These are phyloP conservation scores for Ustulina deusta DNA, from an alignment of 2,329 filamentous ascomycete genomes.

Conservation along the genomic window DNA sequence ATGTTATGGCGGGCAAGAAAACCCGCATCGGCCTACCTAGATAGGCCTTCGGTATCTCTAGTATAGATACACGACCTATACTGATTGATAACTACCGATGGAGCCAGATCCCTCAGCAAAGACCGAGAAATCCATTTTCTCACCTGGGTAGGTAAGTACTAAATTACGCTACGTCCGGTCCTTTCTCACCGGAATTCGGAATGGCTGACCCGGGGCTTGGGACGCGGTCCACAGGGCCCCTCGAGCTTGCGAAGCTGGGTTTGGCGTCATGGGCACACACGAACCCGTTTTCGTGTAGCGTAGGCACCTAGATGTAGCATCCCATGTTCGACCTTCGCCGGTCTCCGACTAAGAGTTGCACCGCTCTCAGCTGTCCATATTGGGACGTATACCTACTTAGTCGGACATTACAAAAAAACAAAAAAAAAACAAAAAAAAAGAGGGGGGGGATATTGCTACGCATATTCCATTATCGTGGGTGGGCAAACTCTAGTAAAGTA, in stretches of 20 bases:
- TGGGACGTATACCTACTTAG: too few species aligned
- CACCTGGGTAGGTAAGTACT: not conserved
- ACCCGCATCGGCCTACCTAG: constrained; percentile 19
- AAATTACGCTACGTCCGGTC: constrained; percentile 12
- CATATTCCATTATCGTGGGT: constrained; percentile 6
- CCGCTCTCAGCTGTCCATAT: not conserved
- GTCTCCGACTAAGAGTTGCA: constrained; percentile 36
- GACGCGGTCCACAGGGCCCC: constrained; percentile 26
- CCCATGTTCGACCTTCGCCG: constrained; percentile 19
- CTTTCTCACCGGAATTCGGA: constrained; percentile 35
- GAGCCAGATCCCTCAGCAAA: constrained; percentile 11
- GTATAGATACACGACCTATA: not conserved
- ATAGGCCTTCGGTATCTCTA: constrained; percentile 5
- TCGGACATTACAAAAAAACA: too few species aligned
- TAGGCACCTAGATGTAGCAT: constrained; percentile 18
- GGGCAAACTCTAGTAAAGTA: not conserved
- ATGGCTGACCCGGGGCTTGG: constrained; percentile 32
- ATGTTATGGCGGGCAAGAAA: constrained; percentile 2
- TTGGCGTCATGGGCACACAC: constrained; percentile 29
- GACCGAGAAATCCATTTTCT: not conserved
- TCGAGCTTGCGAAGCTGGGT: constrained; percentile 25
- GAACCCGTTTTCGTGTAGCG: constrained; percentile 31
- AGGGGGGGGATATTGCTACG: not conserved
- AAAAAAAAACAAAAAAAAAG: too few species aligned
- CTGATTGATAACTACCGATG: constrained; percentile 5